Base-by-base conservation (phyloP, 2,329 filamentous ascomycete species). In the Penicillium hesseltinei region DNA sequence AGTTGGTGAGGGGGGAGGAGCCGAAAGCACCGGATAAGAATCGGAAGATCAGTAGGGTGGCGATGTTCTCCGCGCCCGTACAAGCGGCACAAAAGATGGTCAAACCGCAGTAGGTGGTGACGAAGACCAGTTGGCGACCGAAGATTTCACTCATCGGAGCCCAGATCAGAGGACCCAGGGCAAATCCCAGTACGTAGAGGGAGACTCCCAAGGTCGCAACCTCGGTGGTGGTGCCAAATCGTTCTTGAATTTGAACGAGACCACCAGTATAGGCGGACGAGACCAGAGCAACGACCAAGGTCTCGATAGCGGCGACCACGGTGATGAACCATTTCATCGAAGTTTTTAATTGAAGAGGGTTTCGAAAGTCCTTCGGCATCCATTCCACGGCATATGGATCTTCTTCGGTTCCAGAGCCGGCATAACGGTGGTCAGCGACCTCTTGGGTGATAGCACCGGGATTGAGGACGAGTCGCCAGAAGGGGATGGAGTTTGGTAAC, bases 11-110 rank as follows among this genome's bases (percentile, higher is more conserved):
- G 3, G 84, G 82, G 8, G 83, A 84, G 1, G 83, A 83, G 10
- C 84, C 85, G 66, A 87, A 87, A 7, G 82, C 73, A 38, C 85
- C 84, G 6, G 83, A 83, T 52, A 89, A 84, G 75, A 90, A 89
- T 38, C 88, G 83, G 39, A 89, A 77, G n/a, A 88, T 79, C 33
- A 90, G 74, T 2, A 91, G 75, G 1, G 83, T 82, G 47, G 76
- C 76, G 58, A 87, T 84, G 62, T 82, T 85, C 56, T 82, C 75
- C 0, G 82, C 76, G 9, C 81, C 86, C 2, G 84, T 82, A 19
- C 78, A 80, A 5, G 79, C 86, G 23, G 81, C 84, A 63, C 84
- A 87, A 69, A 90, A 89, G 1, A 80, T 81, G 2, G 82, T 82
- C 57, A 88, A 78, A 0, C 69, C 66, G 21, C 66, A 57, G 44